Conservation (phyloP, 345 rosid species). For the Hibiscus mutabilis region DNA sequence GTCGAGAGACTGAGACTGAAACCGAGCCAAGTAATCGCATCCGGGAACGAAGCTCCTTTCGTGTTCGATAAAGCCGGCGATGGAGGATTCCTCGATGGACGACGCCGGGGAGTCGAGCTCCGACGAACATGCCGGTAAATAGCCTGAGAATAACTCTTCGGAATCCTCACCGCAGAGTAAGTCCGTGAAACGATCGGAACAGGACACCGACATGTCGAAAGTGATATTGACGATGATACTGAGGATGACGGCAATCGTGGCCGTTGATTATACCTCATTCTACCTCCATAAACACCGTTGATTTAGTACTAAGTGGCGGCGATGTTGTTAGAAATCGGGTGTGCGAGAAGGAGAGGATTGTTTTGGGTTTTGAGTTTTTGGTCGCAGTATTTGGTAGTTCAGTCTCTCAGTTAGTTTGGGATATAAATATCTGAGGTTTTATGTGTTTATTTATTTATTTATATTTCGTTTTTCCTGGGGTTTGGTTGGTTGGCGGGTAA, state of each 20-base stretch:
- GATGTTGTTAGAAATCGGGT: background rate
- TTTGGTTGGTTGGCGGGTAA: background rate
- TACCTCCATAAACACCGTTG: slow-evolving; percentile 25
- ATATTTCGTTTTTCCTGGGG: background rate
- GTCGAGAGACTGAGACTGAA: slow-evolving; percentile 62
- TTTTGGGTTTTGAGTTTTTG: slow-evolving; percentile 5
- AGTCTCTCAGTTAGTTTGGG: slow-evolving; percentile 37
- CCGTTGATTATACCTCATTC: slow-evolving; percentile 28
- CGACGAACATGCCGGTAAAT: slow-evolving; percentile 56
- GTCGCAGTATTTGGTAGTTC: too few relatives aligned
- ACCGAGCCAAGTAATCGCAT: slow-evolving; percentile 63
- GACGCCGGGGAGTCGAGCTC: slow-evolving; percentile 45
- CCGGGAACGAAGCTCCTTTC: slow-evolving; percentile 92
- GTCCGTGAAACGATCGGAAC: slow-evolving; percentile 51
- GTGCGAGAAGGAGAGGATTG: slow-evolving; percentile 2
- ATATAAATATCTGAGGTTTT: slow-evolving; percentile 39
- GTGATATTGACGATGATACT: background rate
- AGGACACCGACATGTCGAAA: slow-evolving; percentile 44
- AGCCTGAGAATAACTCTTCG: slow-evolving; percentile 47
- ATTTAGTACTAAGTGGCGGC: background rate
- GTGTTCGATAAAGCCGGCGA: slow-evolving; percentile 58
- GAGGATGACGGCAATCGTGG: slow-evolving; percentile 4
- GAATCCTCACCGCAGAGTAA: slow-evolving; percentile 80
- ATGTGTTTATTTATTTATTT: background rate
- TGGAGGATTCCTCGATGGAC: slow-evolving; percentile 48